Base-by-base conservation (phyloP, 2,329 filamentous ascomycete genomes). In the Hypoxylon sp. region DNA sequence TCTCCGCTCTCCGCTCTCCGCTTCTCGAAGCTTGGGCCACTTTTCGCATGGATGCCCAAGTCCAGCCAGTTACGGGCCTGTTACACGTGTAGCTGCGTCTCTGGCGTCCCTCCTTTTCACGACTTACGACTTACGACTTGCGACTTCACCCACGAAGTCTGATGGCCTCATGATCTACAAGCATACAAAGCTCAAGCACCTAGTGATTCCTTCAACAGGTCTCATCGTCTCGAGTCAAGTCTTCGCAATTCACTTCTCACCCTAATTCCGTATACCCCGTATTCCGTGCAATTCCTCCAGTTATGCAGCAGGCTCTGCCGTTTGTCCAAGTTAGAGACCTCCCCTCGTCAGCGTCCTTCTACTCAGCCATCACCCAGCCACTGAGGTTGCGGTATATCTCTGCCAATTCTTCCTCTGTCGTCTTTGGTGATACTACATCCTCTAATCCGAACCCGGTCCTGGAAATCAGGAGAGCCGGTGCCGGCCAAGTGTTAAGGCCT, bases 301-400 rank as follows among this genome's bases (percentile, higher is more conserved):
- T 55, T 69, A 76, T 76, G 74, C 72, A 72, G 71, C 72, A 71
- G 72, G 56, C 80, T 77, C 73, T 84, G 67, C 85, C 86, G 45
- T 82, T 82, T 68, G 75, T 88, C 69, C 82, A 87, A 74, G 93
- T 97, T 74, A 90, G 89, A 66, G 89, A 94, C 78, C 87, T 97
- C 59, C 88, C 93, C 60, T 88, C 89, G 33, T 91, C 93, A 1
- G 89, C 91, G 52, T 96, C 93, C 5, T 97, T 96, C 81, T 97
- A 93, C 78, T 87, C 93, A 18, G 87, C 91, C 68, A 85, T 93
- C 70, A 84, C 93, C 7, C 92, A 95, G 71, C 91, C 92, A 2
- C 84, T 97, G 20, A 91, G 91, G 40, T 89, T 96, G 66, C 85
- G 85, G 64, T 96, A 89, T 75, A 85, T 93, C 65, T 79, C 78